These are phyloP conservation scores for Bothriochloa decipiens DNA, from an alignment of 176 grass and related monocot species.

Conservation along the genomic window DNA sequence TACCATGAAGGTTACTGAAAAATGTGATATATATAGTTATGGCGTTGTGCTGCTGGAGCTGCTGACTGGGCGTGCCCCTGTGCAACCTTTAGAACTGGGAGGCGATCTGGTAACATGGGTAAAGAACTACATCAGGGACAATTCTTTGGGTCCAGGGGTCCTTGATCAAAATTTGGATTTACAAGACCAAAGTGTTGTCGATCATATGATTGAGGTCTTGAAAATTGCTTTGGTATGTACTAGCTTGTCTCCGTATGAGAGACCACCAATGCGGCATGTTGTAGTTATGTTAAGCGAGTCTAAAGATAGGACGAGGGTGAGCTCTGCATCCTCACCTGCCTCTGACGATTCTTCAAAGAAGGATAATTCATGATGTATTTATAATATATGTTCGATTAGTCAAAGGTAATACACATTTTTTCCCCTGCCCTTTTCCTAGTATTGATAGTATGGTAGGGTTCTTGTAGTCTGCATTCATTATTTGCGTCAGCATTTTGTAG, in stretches of 20 bases:
- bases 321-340: conserved; percentile 62
- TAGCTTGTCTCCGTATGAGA: conserved; percentile 78
- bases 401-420: conserved; percentile 45
- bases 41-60: conserved; percentile 91
- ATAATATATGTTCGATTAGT: conserved; percentile 36
- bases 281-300: conserved; percentile 95
- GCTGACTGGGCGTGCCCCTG: conserved; percentile 83
- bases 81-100: conserved; percentile 86
- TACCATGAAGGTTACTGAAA: conserved; percentile 99
- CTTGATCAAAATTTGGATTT: conserved; percentile 77
- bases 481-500: conserved; percentile 43
- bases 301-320: conserved; percentile 73
- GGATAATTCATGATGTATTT: conserved; percentile 60
- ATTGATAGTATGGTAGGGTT: conserved; percentile 33
- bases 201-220: conserved; percentile 91
- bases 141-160: conserved; percentile 70
- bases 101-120: conserved; percentile 97
- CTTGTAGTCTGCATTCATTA: conserved; percentile 46
- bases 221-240: conserved; percentile 97
- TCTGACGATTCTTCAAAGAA: conserved; percentile 78
- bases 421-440: not conserved
- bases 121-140: conserved; percentile 81
- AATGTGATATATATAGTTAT: conserved; percentile 93
- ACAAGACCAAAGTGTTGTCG: conserved; percentile 53
- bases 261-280: conserved; percentile 95